A percentile compares a stretch with the other conserved stretches of the same genome.
Conservation (phyloP, 2,329 filamentous ascomycete genomes). For the Celoporthe dispersa region DNA sequence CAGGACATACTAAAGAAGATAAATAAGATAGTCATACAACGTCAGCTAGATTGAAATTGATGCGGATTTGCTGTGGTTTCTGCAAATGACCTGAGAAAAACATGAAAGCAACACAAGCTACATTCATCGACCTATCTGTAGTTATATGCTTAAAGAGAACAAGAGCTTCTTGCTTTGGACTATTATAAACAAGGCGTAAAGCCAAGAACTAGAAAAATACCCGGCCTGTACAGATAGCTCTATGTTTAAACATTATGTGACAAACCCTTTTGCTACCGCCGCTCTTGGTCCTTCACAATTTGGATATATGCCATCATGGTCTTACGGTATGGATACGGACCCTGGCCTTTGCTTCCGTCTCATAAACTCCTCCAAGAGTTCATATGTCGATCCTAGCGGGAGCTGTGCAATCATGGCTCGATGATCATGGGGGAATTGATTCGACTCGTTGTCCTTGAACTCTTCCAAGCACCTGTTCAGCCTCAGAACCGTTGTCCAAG, state of each 20-base stretch:
- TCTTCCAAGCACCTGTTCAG: slow-evolving; percentile 43
- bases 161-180: too few species aligned
- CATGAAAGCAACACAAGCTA: neutral
- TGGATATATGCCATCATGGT: neutral
- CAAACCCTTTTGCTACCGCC: neutral
- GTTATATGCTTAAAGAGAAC: too few species aligned
- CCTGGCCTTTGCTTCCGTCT: neutral
- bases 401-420: slow-evolving; percentile 2
- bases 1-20: too few species aligned
- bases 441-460: slow-evolving; percentile 30
- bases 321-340: neutral
- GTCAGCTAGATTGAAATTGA: too few species aligned
- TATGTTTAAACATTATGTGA: neutral
- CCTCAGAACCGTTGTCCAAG: slow-evolving; percentile 42
- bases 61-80: too few species aligned
- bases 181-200: too few species aligned
- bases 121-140: too few species aligned
- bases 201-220: too few species aligned
- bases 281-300: neutral
- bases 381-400: neutral
- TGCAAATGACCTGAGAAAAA: neutral
- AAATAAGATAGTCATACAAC: too few species aligned
- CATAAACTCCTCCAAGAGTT: neutral
- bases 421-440: neutral
- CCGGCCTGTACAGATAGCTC: too few species aligned